phyloP scores from a whole-genome alignment of 495 filamentous ascomycete species.

The Thermothielavioides terrestris region DNA sequence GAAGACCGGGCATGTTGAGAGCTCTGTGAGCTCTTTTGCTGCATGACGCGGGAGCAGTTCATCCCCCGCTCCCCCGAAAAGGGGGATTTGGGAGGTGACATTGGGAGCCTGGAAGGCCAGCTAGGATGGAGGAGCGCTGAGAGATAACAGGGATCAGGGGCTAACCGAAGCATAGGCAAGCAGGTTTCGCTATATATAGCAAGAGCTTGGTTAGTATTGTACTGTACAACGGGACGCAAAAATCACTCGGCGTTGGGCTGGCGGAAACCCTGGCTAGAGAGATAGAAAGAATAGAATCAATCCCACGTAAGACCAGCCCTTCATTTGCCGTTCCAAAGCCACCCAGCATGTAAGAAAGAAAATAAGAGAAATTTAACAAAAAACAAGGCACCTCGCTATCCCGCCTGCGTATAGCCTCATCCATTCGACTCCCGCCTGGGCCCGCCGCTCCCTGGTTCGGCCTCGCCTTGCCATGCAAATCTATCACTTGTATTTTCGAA shows the following conservation, averaged over 20 bases:
- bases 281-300: not conserved
- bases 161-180: too few species aligned
- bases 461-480: too few species aligned
- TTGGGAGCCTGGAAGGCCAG: too few species aligned
- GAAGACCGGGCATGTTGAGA: too few species aligned
- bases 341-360: not conserved
- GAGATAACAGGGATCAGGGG: too few species aligned
- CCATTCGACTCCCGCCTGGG: not conserved
- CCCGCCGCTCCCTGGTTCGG: not conserved
- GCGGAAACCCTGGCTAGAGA: not conserved
- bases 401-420: too few species aligned
- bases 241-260: not conserved
- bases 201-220: not conserved
- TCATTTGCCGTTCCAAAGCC: not conserved
- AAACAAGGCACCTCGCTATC: not conserved
- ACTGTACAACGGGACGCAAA: not conserved
- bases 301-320: not conserved
- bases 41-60: too few species aligned
- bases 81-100: too few species aligned
- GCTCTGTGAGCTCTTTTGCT: too few species aligned
- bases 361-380: not conserved
- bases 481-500: conserved; percentile 28
- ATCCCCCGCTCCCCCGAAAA: too few species aligned
- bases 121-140: too few species aligned
- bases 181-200: not conserved